Base-by-base conservation (phyloP, 2,329 filamentous ascomycete species). In the Ophioceras dolichostomum region DNA sequence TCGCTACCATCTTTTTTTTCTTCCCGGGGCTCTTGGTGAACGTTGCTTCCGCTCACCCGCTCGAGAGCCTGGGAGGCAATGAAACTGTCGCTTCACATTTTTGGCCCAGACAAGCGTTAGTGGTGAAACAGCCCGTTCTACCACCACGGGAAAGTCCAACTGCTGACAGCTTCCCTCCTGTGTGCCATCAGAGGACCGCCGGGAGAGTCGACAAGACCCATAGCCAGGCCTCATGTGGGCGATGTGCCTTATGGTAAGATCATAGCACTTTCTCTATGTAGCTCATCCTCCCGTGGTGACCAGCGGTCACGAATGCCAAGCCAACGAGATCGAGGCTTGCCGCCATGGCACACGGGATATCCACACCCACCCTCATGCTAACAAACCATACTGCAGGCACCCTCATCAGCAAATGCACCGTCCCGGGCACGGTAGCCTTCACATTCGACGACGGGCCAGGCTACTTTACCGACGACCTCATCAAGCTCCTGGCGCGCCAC, bases 381-480 rank as follows among this genome's bases (percentile, higher is more conserved):
- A 7, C 22, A 21, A 31, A 31, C 16, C 10, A 14, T 17, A 14
- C 28, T 3, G 6, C 5, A 37, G 35, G 35, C 10, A 13, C 29
- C 4, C 64, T 63, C 28, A 54, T 59, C 36, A 48, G 43, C 32
- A 37, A 44, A 17, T 61, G 57, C 36, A 47, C 43, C 2, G 45
- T 50, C 5, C 37, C 43, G 0, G 50, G 53, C 17, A 50, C 53
- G n/a, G 45, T 61, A 1, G 58, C 58, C 19, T 43, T 61, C 19
- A 60, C 57, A 0, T 60, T 54, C 34, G 58, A 61, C 35, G 58
- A 62, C 19, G 57, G 57, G 0, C 58, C 59, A 4, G 54, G 51
- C 32, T 14, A 44, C 4, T 60, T 56, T 39, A 63, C 60, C 0
- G 34, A 16, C 2, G 44, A 44, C 6, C 43, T 64, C 5, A 41